phyloP scores from a whole-genome alignment of 768 basidiomycete genomes.

The Tricholoma matsutake region DNA sequence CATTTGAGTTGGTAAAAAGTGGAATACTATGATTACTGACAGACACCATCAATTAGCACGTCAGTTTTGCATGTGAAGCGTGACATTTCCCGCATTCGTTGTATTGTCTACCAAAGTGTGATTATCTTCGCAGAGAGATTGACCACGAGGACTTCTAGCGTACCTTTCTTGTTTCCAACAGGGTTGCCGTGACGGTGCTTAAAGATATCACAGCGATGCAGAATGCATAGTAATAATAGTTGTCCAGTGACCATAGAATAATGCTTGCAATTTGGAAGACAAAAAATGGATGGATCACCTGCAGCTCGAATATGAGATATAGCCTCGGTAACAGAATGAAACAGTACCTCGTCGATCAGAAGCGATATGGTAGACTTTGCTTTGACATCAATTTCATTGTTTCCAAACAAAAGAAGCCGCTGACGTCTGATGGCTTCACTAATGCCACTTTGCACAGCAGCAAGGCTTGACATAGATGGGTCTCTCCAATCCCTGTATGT shows the following conservation, averaged over 20 bases:
- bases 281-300: constrained; percentile 96
- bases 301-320: neutral
- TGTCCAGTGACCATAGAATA: constrained; percentile 88
- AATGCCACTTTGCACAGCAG: constrained; percentile 65
- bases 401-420: constrained; percentile 72
- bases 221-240: constrained; percentile 97
- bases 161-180: constrained; percentile 91
- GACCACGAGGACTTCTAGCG: neutral
- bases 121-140: neutral
- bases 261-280: constrained; percentile 98
- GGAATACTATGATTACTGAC: constrained; percentile 41
- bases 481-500: constrained; percentile 85
- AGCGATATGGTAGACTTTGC: constrained; percentile 77
- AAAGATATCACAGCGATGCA: constrained; percentile 92
- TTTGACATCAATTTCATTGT: constrained; percentile 87
- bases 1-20: constrained; percentile 1
- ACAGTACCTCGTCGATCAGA: constrained; percentile 80
- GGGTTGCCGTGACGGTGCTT: constrained; percentile 78
- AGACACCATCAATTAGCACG: constrained; percentile 65
- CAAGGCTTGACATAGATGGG: constrained; percentile 61
- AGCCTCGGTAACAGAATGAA: constrained; percentile 3
- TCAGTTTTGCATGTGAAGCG: constrained; percentile 77
- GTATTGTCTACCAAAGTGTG: constrained; percentile 61
- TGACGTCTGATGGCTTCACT: constrained; percentile 53
- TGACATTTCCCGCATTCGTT: constrained; percentile 95